A percentile compares a stretch with the other conserved stretches of the same genome.
These are phyloP conservation scores for Cercophora newfieldiana DNA, from an alignment of 495 filamentous ascomycete genomes.

Conservation along the genomic window DNA sequence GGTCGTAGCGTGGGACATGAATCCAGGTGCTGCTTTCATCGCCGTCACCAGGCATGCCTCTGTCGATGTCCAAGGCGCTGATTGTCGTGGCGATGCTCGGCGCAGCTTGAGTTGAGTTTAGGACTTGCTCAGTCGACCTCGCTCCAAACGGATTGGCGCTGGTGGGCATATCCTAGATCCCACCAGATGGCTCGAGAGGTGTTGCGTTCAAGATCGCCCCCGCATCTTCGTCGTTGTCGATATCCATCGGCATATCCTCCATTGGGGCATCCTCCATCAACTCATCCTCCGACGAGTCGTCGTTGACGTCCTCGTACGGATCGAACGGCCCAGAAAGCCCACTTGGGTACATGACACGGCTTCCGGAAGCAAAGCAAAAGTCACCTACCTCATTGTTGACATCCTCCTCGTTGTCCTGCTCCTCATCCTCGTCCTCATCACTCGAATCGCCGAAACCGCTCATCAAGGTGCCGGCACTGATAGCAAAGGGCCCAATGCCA, in stretches of 20 bases:
- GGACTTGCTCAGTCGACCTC: not conserved
- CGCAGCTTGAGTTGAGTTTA: not conserved
- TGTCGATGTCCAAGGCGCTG: too few relatives aligned
- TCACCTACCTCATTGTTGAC: constrained; percentile 53
- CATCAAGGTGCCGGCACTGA: constrained; percentile 68
- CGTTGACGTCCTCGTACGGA: not conserved
- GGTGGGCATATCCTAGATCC: not conserved
- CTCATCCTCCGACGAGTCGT: constrained; percentile 4
- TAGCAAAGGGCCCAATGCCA: constrained; percentile 65
- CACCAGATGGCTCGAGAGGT: not conserved
- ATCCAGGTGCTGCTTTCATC: not conserved
- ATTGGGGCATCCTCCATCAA: constrained; percentile 5
- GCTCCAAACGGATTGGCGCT: not conserved
- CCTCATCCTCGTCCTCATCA: constrained; percentile 95
- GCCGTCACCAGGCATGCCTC: not conserved
- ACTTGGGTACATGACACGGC: constrained; percentile 9
- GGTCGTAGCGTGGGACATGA: too few relatives aligned
- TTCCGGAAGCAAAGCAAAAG: constrained; percentile 21
- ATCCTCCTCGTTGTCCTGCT: constrained; percentile 78
- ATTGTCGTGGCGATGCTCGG: too few relatives aligned
- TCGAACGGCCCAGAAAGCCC: constrained; percentile 13
- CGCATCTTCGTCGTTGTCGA: constrained; percentile 14
- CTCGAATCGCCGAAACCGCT: constrained; percentile 96
- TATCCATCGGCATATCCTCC: not conserved
- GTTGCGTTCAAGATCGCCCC: not conserved